These are phyloP conservation scores for Hypsizygus ulmarius DNA, from an alignment of 1,284 basidiomycete species.

Conservation along the genomic window DNA sequence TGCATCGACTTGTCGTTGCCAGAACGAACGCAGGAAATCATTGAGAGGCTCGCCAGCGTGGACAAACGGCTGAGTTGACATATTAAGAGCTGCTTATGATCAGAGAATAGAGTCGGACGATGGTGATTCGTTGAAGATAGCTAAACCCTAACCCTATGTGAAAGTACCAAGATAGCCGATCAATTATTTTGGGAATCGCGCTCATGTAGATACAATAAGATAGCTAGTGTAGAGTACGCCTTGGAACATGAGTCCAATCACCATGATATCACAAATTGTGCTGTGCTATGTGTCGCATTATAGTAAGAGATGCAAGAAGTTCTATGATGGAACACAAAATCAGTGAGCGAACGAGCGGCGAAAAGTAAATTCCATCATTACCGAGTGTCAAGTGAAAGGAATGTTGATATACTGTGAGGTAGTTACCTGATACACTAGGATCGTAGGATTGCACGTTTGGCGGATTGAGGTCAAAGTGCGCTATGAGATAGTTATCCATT, in stretches of 20 bases:
- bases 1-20: conserved; percentile 78
- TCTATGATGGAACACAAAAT: conserved; percentile 38
- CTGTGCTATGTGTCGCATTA: conserved; percentile 59
- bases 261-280: no score
- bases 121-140: conserved; percentile 1
- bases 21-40: conserved; percentile 77
- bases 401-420: conserved; percentile 57
- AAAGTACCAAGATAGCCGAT: no score
- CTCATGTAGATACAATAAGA: no score
- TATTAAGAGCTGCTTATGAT: conserved; percentile 4
- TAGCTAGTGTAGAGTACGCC: no score
- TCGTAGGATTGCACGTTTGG: conserved; percentile 52
- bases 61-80: conserved; percentile 45
- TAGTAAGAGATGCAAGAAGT: conserved; percentile 57
- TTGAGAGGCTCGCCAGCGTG: conserved; percentile 74
- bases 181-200: no score
- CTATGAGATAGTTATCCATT: conserved; percentile 50
- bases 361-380: conserved; percentile 24
- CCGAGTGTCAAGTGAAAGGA: conserved; percentile 56
- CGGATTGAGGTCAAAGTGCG: conserved; percentile 58
- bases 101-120: neutral
- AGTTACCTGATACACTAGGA: conserved; percentile 55
- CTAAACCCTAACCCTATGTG: conserved; percentile 15
- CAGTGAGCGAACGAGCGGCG: neutral
- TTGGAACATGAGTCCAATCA: no score